Evolutionary conservation across 2,329 filamentous ascomycete genomes (phyloP), one percentile per base, ranked within the genome.

Genomic region (Pseudogymnoascus sp.): DNA sequence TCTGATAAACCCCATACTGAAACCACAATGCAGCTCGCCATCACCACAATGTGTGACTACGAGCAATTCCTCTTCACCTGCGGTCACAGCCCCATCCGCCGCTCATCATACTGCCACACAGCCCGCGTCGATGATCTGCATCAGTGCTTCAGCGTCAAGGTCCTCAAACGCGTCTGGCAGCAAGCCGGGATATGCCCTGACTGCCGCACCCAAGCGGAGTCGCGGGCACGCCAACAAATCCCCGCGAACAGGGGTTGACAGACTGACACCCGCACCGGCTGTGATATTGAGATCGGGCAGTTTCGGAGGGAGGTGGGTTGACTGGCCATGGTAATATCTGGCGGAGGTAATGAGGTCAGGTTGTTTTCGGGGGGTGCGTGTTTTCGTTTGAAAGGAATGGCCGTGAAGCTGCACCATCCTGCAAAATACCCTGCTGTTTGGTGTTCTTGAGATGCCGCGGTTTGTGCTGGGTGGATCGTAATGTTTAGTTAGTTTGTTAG

Each of bases 51-150:
- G 88, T 90, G 87, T 69, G 83, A 88, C 71, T 91, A 79, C 74
- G 88, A 92, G 72, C 83, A 87, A 66, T 88, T 88, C 68, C 73
- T 83, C 65, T 91, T 88, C 72, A 75, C 73, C 61, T 93, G 89
- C 76, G 79, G 79, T 31, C 88, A 91, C 75, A 80, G 78, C 4
- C 76, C 78, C 15, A 75, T 81, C 26, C 82, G 85, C 19, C 77
- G 89, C 31, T 85, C 87, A 70, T 85, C 84, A 23, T 83, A 90
- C 74, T 93, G 89, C 74, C 89, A 92, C 75, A 86, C 85, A 68
- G 88, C 89, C 5, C 86, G 89, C 64, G 90, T 89, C 71, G 86
- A 91, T 68, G 84, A 84, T 0, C 80, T 82, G 65, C 88, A 92
- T 72, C 80, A 85, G 68, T 92, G 89, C 74, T 83, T 83, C 67